Evolutionary conservation across 2,329 filamentous ascomycete genomes (phyloP).

Genomic region (Passalora sequoiae): DNA sequence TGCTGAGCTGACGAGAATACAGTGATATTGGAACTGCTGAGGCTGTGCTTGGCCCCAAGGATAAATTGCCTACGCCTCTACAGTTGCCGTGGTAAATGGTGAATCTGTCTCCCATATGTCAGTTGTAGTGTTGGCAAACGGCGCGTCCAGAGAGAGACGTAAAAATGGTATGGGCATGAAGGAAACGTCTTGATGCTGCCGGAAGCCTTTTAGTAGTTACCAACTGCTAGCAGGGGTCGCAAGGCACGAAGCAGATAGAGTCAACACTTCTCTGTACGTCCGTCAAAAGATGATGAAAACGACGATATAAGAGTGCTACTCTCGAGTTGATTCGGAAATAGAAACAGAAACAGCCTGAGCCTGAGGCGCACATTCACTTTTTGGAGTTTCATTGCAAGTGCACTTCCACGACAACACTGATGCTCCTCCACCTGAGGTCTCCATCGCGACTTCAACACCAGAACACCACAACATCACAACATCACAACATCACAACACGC

Average conservation of each 20-base stretch:
- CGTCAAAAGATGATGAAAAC: no score
- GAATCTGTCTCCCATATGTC: no score
- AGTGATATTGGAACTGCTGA: conserved; percentile 67
- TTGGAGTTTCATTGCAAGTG: background rate
- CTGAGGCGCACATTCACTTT: no score
- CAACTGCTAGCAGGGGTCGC: no score
- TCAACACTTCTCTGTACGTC: no score
- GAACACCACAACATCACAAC: background rate
- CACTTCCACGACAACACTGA: background rate
- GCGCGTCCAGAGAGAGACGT: background rate
- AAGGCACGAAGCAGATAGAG: no score
- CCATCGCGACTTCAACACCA: background rate
- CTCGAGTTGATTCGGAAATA: no score
- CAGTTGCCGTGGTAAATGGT: conserved; percentile 61
- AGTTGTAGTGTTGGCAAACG: background rate
- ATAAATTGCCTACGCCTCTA: conserved; percentile 56
- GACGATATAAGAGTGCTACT: no score
- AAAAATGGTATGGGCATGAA: background rate
- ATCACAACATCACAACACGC: background rate
- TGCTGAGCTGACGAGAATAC: no score
- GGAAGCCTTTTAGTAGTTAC: no score
- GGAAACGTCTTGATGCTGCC: no score
- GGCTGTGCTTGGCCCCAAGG: conserved; percentile 53
- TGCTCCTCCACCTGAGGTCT: background rate
- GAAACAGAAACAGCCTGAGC: no score